A percentile compares a stretch with the other conserved stretches of the same genome.
Evolutionary conservation across 768 basidiomycete genomes (phyloP).

Genomic region (Suillus fuscotomentosus): DNA sequence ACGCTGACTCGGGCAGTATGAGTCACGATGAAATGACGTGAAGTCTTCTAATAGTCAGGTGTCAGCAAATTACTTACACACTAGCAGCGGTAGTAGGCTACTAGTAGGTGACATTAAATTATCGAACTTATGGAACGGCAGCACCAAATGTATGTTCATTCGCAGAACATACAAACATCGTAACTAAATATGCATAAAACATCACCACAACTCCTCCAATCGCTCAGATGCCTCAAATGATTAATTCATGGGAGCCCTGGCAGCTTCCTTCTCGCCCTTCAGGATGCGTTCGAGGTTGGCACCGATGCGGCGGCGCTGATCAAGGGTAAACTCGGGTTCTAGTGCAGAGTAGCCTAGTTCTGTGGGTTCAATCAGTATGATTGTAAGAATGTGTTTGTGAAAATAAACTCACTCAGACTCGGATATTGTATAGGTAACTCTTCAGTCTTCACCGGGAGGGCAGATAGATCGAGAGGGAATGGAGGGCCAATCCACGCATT

Average conservation of each 20-base stretch:
- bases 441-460: constrained; percentile 49
- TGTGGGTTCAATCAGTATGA: constrained; percentile 20
- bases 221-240: neutral
- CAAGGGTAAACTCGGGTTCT: constrained; percentile 46
- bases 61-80: neutral
- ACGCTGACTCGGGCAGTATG: neutral
- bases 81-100: neutral
- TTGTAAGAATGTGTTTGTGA: constrained; percentile 15
- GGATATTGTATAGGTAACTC: constrained; percentile 68
- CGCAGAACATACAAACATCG: neutral
- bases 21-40: neutral
- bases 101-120: neutral
- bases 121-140: neutral
- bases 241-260: constrained; percentile 48
- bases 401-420: constrained; percentile 50
- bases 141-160: neutral
- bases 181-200: neutral
- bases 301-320: constrained; percentile 62
- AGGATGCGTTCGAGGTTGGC: constrained; percentile 60
- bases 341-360: constrained; percentile 70
- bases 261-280: constrained; percentile 64
- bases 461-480: constrained; percentile 62
- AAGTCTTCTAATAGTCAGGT: neutral
- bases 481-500: constrained; percentile 74
- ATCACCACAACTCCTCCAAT: neutral